Conservation (phyloP, 139 green algal species). For the Deuterostichococcus epilithicus region DNA sequence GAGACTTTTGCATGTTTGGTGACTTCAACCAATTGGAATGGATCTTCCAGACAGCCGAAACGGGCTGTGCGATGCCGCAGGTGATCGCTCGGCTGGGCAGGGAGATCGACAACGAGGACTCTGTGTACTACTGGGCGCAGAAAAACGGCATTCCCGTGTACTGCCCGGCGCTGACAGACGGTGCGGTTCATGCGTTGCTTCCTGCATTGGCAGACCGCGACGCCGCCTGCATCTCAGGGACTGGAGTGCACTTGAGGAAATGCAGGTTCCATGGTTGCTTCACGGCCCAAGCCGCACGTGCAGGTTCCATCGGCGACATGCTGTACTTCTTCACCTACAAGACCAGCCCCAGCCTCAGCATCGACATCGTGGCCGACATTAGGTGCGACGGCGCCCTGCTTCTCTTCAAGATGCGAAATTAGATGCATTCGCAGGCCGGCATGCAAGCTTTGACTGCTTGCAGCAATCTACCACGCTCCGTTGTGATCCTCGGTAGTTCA, state of each 20-base stretch:
- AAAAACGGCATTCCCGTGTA: slow-evolving; percentile 93
- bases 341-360: slow-evolving; percentile 56
- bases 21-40: background rate
- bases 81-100: slow-evolving; percentile 77
- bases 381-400: background rate
- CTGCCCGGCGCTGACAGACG: slow-evolving; percentile 94
- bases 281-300: slow-evolving; percentile 31
- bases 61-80: slow-evolving; percentile 22
- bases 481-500: too few relatives aligned
- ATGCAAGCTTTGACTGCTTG: too few relatives aligned
- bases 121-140: slow-evolving; percentile 88
- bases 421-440: background rate
- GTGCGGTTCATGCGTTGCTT: too few relatives aligned
- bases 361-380: slow-evolving; percentile 68
- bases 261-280: too few relatives aligned
- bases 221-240: too few relatives aligned
- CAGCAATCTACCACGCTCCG: too few relatives aligned
- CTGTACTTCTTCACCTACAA: slow-evolving; percentile 97
- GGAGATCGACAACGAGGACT: slow-evolving; percentile 86
- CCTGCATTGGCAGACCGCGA: too few relatives aligned
- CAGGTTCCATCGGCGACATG: slow-evolving; percentile 95
- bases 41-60: too few relatives aligned
- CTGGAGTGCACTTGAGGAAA: too few relatives aligned
- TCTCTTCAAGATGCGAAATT: slow-evolving; percentile 7
- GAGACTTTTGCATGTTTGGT: too few relatives aligned